Evolutionary conservation across 805 yeast genomes (phyloP).

Genomic region (Spathaspora passalidarum): DNA sequence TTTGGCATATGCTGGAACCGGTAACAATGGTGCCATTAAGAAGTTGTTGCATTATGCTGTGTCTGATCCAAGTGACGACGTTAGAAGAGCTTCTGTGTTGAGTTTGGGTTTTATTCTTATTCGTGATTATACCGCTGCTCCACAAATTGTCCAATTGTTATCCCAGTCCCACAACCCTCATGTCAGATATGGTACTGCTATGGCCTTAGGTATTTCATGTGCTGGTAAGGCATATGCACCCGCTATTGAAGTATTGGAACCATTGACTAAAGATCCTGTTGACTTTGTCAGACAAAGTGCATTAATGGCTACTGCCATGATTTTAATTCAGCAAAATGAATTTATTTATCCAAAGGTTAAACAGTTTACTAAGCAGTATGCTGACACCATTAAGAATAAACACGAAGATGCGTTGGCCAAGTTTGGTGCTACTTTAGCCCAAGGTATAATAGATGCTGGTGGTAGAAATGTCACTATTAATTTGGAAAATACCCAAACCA

Average conservation of each 20-base stretch:
- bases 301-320: slow-evolving; percentile 86
- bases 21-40: slow-evolving; percentile 83
- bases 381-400: slow-evolving; percentile 76
- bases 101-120: slow-evolving; percentile 87
- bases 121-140: slow-evolving; percentile 89
- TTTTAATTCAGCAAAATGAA: slow-evolving; percentile 84
- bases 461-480: slow-evolving; percentile 96
- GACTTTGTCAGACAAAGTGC: slow-evolving; percentile 99
- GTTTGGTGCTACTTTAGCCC: slow-evolving; percentile 95
- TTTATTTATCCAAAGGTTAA: slow-evolving; percentile 76
- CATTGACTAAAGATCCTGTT: slow-evolving; percentile 87
- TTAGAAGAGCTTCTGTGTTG: slow-evolving; percentile 92
- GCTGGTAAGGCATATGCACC: slow-evolving; percentile 89
- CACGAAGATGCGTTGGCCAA: slow-evolving; percentile 96
- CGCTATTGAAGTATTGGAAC: slow-evolving; percentile 90
- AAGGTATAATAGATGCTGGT: slow-evolving; percentile 98
- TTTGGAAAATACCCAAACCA: slow-evolving; percentile 83
- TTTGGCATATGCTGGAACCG: slow-evolving; percentile 95
- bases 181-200: slow-evolving; percentile 96
- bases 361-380: slow-evolving; percentile 68
- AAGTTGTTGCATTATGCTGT: slow-evolving; percentile 89
- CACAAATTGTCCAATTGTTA: slow-evolving; percentile 88
- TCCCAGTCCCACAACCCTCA: slow-evolving; percentile 96
- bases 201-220: slow-evolving; percentile 96
- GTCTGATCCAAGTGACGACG: slow-evolving; percentile 93